These are phyloP conservation scores for Plasmodium knowlesi DNA, from an alignment of 169 alveolate species.

Conservation along the genomic window DNA sequence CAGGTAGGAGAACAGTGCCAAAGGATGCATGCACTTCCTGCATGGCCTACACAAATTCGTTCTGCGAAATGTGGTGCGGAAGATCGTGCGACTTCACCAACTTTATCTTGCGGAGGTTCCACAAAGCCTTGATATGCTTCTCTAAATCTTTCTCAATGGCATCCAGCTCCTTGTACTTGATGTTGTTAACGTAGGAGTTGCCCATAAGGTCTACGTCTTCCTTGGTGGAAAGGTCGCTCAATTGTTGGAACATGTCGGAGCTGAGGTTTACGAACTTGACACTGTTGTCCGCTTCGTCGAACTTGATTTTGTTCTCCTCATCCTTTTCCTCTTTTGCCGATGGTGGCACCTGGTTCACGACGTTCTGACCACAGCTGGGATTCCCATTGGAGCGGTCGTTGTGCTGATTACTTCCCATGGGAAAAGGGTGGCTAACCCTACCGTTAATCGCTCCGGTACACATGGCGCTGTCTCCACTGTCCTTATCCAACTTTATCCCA, in stretches of 20 bases:
- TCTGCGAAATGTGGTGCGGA: slow-evolving; percentile 9
- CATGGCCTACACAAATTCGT: background rate
- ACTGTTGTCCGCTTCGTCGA: background rate
- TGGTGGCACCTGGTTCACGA: background rate
- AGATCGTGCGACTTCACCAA: slow-evolving; percentile 6
- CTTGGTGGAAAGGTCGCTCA: background rate
- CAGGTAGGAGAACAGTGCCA: background rate
- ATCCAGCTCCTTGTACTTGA: slow-evolving; percentile 60
- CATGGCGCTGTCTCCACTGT: background rate
- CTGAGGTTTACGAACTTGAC: background rate
- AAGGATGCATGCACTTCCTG: background rate
- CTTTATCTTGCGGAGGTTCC: slow-evolving; percentile 63
- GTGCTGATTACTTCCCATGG: background rate
- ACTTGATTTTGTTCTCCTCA: background rate
- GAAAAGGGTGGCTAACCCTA: background rate
- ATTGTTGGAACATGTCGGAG: background rate
- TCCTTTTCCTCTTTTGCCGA: background rate
- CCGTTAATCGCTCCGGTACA: background rate
- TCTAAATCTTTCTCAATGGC: slow-evolving; percentile 72
- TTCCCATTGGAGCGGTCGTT: background rate
- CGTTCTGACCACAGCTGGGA: background rate
- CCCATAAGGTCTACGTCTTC: slow-evolving; percentile 24
- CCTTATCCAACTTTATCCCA: background rate
- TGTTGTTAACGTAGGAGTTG: slow-evolving; percentile 39
- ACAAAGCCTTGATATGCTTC: slow-evolving; percentile 65